A percentile compares a stretch with the other conserved stretches of the same genome.
phyloP scores from a whole-genome alignment of 495 filamentous ascomycete species.

The Lentithecium fluviatile region DNA sequence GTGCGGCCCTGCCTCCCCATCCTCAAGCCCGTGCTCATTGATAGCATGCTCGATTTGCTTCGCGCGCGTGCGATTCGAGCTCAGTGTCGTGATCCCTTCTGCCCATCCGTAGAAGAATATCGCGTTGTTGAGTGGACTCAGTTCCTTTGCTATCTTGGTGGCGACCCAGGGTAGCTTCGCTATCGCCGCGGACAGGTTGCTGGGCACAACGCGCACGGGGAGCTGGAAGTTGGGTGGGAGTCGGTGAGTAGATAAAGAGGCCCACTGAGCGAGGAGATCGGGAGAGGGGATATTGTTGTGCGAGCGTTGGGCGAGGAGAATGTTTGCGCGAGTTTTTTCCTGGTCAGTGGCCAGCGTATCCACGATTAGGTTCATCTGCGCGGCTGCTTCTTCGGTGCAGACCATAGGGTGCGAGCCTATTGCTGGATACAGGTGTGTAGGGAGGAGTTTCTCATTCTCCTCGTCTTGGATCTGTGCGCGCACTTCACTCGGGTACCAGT shows the following conservation, averaged over 20 bases:
- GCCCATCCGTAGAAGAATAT: slow-evolving; percentile 72
- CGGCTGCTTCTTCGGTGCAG: slow-evolving; percentile 62
- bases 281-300: slow-evolving; percentile 15
- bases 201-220: slow-evolving; percentile 52
- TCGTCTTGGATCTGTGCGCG: slow-evolving; percentile 66
- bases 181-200: slow-evolving; percentile 16
- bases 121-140: slow-evolving; percentile 63
- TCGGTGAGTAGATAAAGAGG: slow-evolving; percentile 51
- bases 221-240: slow-evolving; percentile 53
- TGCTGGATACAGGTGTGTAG: slow-evolving; percentile 62
- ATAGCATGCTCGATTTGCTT: slow-evolving; percentile 57
- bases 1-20: slow-evolving; percentile 53
- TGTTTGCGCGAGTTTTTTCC: slow-evolving; percentile 56
- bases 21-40: slow-evolving; percentile 32
- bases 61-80: slow-evolving; percentile 63
- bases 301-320: slow-evolving; percentile 51
- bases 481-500: slow-evolving; percentile 56
- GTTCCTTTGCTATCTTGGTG: slow-evolving; percentile 33
- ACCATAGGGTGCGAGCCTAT: slow-evolving; percentile 55
- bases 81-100: slow-evolving; percentile 59
- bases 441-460: slow-evolving; percentile 58
- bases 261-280: slow-evolving; percentile 46
- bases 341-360: slow-evolving; percentile 62
- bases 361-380: slow-evolving; percentile 66
- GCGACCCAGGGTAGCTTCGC: slow-evolving; percentile 31